Evolutionary conservation across 148 eudicot species (phyloP), one percentile per base, ranked within the genome.

Genomic region (Chenopodium formosanum): DNA sequence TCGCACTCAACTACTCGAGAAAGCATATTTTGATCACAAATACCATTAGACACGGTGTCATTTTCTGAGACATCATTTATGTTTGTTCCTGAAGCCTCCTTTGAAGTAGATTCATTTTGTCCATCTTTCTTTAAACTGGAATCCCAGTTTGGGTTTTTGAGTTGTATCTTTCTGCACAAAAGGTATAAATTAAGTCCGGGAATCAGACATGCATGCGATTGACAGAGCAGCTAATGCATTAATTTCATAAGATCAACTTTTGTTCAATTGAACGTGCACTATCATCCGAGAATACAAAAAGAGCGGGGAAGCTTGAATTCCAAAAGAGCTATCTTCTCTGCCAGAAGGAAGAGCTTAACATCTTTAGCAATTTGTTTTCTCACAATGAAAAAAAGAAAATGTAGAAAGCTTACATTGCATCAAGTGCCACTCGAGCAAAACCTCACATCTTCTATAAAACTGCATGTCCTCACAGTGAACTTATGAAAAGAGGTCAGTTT

Each of bases 121-220:
- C 89, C 98, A 40, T 83, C 90, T 85, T 94, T 95, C 85, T 88
- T 90, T 86, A 91, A 91, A 23, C 98, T 96, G 84, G 92, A 97
- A 81, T 94, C 91, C 98, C 99, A 97, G 80, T 94, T 92, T 58
- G 99, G 99, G 83, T 92, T 97, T 82, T 90, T 97, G 56, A 97
- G 97, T 78, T 97, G 99, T 86, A 97, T 91, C 88, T 97, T 97
- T 77, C 99, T 97, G 93, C 87, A 83, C 78, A 67, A 82, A 80
- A 73, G 71, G 74, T 11, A 68, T 23, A 74, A 74, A 6, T 12
- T 12, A 32, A 74, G 58, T 48, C 50, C 6, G 31, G 16, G 62
- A 47, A 8, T 71, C 74, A 53, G 23, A n/a, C 29, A 66, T 22
- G 66, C 16, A 53, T 65, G 6, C 12, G 48, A 44, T 46, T 11